Evolutionary conservation across 208 protist species (phyloP), one percentile per base, ranked within the genome.

Genomic region (Crithidia fasciculata): DNA sequence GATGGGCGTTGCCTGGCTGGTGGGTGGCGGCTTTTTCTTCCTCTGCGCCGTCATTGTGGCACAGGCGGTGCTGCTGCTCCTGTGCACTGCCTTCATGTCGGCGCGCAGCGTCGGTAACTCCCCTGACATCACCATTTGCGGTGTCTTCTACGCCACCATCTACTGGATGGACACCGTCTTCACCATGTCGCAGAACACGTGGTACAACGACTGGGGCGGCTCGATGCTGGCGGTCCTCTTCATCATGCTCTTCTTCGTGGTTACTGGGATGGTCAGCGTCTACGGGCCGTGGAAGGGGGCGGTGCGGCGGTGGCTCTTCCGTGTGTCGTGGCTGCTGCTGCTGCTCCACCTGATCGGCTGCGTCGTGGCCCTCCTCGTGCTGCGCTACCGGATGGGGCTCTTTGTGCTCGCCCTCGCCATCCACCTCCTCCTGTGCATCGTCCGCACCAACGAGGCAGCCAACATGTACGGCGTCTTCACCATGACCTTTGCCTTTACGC

Each of bases 141-240:
- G 76, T 65, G 82, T 78, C 49, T 86, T 80, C 55, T 81, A 81
- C 57, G 82, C 58, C 15, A 75, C 68, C 59, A 37, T 87, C 50
- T 85, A 86, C 56, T 95, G 87, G 86, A 65, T 92, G 74, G 41
- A 78, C 49, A 62, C 82, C 41, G 60, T 89, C 18, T 91, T 94
- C 67, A 86, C 81, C 28, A 70, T 86, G 69, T 52, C 76, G 8
- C 49, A 62, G 28, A 65, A 86, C 43, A 76, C 78, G 41, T 92
- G 84, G 83, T 64, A 77, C 18, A 52, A 60, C 40, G 5, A 67
- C 13, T 92, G 85, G 85, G 74, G 69, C 18, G 65, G 63, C 55
- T 89, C 81, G 68, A 19, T 78, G 63, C 70, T 88, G 18, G 56
- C 90, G 8, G 72, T 79, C 3, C 60, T 84, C 57, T 80, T 87